Evolutionary conservation across 306 rosid genomes (phyloP).

Genomic region (Mucuna pruriens): DNA sequence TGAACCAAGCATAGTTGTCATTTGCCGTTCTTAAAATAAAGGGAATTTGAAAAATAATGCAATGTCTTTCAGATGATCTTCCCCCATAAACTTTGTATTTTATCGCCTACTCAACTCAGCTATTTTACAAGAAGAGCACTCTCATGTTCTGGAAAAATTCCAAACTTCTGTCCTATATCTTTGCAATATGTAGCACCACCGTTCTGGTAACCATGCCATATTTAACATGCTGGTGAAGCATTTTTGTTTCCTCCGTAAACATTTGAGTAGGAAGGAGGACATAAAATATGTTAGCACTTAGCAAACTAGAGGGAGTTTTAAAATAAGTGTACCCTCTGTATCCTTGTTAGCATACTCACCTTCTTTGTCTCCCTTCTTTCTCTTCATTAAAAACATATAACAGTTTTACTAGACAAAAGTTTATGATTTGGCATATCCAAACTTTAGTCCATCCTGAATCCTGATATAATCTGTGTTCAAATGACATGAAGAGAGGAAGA

Average conservation of each 20-base stretch:
- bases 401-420: background rate
- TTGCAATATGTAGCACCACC: background rate
- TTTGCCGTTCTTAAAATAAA: background rate
- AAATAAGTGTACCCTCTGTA: too few relatives aligned
- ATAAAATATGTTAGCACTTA: background rate
- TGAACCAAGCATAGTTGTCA: background rate
- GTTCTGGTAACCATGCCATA: background rate
- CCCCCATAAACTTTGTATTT: background rate
- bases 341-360: too few relatives aligned
- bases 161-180: background rate
- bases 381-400: background rate
- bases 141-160: background rate
- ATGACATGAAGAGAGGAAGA: conserved; percentile 9
- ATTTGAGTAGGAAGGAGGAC: background rate
- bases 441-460: background rate
- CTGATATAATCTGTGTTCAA: background rate
- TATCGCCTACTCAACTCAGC: background rate
- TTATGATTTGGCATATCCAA: conserved; percentile 4
- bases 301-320: too few relatives aligned
- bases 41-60: background rate
- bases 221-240: background rate
- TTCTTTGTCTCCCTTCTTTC: too few relatives aligned
- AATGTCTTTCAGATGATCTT: background rate
- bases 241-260: background rate
- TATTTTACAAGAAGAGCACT: background rate